Conservation (phyloP, 2,329 filamentous ascomycete species). For the Pyricularia grisea region DNA sequence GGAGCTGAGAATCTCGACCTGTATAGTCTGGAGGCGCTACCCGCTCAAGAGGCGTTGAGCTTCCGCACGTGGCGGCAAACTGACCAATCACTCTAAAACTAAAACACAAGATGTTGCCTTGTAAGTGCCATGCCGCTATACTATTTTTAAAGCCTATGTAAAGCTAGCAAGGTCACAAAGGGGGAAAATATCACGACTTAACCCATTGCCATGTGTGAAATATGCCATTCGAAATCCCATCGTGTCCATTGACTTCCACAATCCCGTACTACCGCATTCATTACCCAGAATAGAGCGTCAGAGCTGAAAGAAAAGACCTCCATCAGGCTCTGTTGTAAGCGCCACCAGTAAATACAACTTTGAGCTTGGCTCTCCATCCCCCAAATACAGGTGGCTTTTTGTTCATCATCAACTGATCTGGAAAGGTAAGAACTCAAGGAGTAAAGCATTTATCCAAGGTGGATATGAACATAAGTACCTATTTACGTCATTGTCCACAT, state of each 20-base stretch:
- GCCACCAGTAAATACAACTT: neutral
- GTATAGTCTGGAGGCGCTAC: neutral
- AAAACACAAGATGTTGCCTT: neutral
- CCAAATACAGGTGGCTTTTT: neutral
- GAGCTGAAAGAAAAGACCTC: neutral
- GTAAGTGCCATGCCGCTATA: neutral
- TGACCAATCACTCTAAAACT: neutral
- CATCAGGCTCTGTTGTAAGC: neutral
- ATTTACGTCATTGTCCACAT: neutral
- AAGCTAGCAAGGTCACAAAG: neutral
- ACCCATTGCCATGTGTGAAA: neutral
- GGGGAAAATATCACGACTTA: neutral
- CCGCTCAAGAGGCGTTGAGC: neutral
- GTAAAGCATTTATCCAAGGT: too few relatives aligned
- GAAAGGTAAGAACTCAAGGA: too few relatives aligned
- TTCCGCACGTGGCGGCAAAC: neutral
- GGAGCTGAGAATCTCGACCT: neutral
- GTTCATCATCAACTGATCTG: neutral
- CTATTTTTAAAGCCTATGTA: neutral
- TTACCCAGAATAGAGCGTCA: neutral
- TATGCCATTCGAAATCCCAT: neutral
- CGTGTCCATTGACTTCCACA: neutral
- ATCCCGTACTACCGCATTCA: neutral
- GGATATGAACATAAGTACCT: too few relatives aligned
- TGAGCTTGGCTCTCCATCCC: neutral